These are phyloP conservation scores for Fusarium paranaense DNA, from an alignment of 2,329 filamentous ascomycete genomes.

Conservation along the genomic window DNA sequence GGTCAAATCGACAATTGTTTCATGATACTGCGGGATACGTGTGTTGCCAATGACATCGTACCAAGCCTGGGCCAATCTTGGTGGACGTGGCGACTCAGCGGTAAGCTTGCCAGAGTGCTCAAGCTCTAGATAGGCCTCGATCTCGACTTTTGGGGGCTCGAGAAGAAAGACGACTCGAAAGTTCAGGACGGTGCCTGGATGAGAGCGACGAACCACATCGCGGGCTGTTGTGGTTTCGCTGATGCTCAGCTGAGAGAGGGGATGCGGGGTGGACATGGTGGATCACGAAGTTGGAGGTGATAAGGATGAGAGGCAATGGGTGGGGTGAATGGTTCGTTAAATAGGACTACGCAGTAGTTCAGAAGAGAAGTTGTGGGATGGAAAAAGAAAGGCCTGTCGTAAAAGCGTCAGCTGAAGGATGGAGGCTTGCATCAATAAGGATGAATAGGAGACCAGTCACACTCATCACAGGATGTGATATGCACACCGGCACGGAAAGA, in stretches of 20 bases:
- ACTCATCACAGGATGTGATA: neutral
- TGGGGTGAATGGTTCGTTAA: neutral
- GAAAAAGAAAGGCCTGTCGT: neutral
- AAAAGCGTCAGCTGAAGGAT: neutral
- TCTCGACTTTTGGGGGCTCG: constrained; percentile 62
- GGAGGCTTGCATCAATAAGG: neutral
- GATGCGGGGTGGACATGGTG: constrained; percentile 42
- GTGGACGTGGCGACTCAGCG: constrained; percentile 42
- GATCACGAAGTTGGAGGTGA: constrained; percentile 17
- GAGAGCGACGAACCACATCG: constrained; percentile 45
- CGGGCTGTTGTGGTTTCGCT: constrained; percentile 51
- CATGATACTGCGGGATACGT: constrained; percentile 46
- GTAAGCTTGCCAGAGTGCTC: constrained; percentile 52
- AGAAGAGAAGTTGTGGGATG: neutral
- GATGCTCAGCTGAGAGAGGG: constrained; percentile 45
- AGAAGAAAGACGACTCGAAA: constrained; percentile 64
- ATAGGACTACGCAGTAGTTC: neutral
- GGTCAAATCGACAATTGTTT: constrained; percentile 50
- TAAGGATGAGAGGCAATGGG: neutral
- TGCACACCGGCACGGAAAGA: neutral
- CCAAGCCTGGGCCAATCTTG: constrained; percentile 57
- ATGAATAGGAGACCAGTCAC: neutral
- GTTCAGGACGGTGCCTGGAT: constrained; percentile 47
- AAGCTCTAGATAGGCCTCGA: constrained; percentile 59
- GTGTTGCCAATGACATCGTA: constrained; percentile 50